Percentiles rank a stretch among this genome's conserved stretches.
phyloP scores from a whole-genome alignment of 2,329 filamentous ascomycete species.

The Dactylonectria estremocensis region DNA sequence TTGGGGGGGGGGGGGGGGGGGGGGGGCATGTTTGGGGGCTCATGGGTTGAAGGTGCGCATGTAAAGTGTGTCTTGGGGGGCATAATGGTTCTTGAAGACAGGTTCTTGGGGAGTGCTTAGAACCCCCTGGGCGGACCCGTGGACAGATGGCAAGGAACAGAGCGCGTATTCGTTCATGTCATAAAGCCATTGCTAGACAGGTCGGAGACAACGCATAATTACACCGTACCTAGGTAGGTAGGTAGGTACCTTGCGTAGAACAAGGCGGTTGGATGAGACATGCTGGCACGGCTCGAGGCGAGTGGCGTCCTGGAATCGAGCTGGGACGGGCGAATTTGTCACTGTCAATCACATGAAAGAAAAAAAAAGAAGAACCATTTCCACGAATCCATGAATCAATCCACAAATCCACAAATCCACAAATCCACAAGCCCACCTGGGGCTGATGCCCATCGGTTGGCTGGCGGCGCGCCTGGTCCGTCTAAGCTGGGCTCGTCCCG shows the following conservation, averaged over 20 bases:
- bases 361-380: slow-evolving; percentile 6
- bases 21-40: not conserved
- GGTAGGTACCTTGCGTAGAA: too few relatives aligned
- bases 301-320: slow-evolving; percentile 16
- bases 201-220: not conserved
- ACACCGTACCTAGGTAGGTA: too few relatives aligned
- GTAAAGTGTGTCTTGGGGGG: too few relatives aligned
- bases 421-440: not conserved
- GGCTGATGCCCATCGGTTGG: slow-evolving; percentile 20
- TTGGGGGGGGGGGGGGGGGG: not conserved
- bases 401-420: not conserved
- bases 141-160: not conserved
- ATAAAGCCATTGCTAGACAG: not conserved
- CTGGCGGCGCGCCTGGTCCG: slow-evolving; percentile 9
- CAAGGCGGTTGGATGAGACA: slow-evolving; percentile 14
- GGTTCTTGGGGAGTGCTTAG: not conserved
- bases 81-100: too few relatives aligned
- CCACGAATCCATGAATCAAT: slow-evolving; percentile 16
- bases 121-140: too few relatives aligned
- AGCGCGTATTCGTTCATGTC: not conserved
- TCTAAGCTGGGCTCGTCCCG: not conserved
- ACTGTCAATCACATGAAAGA: slow-evolving; percentile 31
- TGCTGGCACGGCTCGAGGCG: slow-evolving; percentile 4
- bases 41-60: not conserved
- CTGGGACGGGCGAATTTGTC: slow-evolving; percentile 17